phyloP scores from a whole-genome alignment of 306 rosid genomes.

The Pyrus bretschneideri region DNA sequence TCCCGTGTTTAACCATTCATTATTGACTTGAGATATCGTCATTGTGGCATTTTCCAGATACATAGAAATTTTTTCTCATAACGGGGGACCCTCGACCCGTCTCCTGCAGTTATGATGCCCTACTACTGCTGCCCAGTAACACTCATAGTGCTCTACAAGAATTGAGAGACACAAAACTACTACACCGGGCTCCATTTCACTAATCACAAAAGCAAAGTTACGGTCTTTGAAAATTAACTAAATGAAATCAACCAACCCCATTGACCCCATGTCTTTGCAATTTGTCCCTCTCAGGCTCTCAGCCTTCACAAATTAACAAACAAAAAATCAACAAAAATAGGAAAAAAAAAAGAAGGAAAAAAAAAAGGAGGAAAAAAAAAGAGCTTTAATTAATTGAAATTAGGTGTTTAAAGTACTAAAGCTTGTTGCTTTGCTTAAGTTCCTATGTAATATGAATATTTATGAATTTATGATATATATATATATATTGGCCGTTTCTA shows the following conservation, averaged over 20 bases:
- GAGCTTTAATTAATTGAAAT: not conserved
- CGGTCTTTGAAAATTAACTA: not conserved
- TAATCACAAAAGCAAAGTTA: not conserved
- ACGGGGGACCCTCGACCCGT: not conserved
- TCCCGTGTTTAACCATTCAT: not conserved
- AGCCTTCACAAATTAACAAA: not conserved
- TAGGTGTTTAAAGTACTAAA: not conserved
- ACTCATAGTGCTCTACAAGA: not conserved
- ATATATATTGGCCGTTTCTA: not conserved
- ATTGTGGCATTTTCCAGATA: not conserved
- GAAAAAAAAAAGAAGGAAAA: too few species aligned
- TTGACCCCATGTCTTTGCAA: not conserved
- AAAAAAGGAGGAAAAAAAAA: not conserved
- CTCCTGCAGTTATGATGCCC: not conserved
- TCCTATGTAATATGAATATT: not conserved
- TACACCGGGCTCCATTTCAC: not conserved
- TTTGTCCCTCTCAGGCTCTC: not conserved
- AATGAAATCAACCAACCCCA: not conserved
- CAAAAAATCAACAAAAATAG: not conserved
- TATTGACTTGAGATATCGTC: not conserved
- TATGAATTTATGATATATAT: not conserved
- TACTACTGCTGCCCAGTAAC: not conserved
- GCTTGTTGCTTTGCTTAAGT: not conserved
- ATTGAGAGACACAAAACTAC: not conserved
- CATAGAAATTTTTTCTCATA: not conserved